Evolutionary conservation across 768 basidiomycete species (phyloP), one percentile per base, ranked within the genome.

Genomic region (Dictyophora rubrovolvata): DNA sequence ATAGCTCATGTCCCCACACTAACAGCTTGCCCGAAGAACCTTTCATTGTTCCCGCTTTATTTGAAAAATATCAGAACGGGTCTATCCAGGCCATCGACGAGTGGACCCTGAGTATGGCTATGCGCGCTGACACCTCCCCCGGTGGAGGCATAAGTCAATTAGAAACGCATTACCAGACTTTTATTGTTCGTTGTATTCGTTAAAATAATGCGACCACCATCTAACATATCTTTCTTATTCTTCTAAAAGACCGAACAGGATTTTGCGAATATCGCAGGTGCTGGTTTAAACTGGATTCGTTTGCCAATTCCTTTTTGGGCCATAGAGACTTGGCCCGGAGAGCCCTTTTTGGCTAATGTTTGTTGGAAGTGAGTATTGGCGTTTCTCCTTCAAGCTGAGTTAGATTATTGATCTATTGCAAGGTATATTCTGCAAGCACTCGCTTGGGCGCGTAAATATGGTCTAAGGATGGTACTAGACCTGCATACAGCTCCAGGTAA

Each of bases 371-470:
- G 68, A 61, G 77, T 69, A 8, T n/a, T n/a, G 12, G 12, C 11
- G 42, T 42, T 42, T 42, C 10, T 12, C 12, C 42, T n/a, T 12
- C 14, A 42, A 42, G n/a, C 14, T 42, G 28, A 7, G 7, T 28
- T 28, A 28, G 53, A 17, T 59, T 22, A 1, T 22, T 52, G 22
- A 28, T 28, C 2, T 28, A 3, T 7, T 28, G 28, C 28, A 28
- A 84, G 82, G 62, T 92, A 93, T 71, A 82, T 89, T 70, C 72
- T 90, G 18, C 82, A 82, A 48, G 78, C 86, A 22, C 73, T 94
- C 42, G 77, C 75, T 2, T 96, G 93, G 93, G 85, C 84, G 14
- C 77, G 92, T 53, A 94, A 96, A 71, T 94, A 94, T 68, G 92
- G 92, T 1, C 64, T 94, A n/a, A 79, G 92, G 28, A 82, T 94